Conservation (phyloP, 108 stramenopile genomes). For the Pelagomonas calceolata region DNA sequence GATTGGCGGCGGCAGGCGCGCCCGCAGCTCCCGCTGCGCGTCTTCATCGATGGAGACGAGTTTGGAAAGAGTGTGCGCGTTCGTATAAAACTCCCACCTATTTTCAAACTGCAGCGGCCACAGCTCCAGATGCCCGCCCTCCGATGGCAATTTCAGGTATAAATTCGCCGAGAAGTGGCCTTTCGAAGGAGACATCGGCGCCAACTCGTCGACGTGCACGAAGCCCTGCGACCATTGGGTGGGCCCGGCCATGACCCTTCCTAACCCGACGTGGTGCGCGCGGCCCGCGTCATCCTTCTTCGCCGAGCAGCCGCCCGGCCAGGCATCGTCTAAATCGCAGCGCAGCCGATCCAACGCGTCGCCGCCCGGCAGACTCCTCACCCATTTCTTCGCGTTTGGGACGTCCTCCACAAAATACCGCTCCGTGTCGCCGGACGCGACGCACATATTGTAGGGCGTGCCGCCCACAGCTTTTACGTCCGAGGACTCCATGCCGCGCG, state of each 20-base stretch:
- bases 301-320: slow-evolving; percentile 38
- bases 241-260: slow-evolving; percentile 80
- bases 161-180: slow-evolving; percentile 85
- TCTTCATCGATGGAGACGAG: slow-evolving; percentile 15
- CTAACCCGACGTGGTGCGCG: slow-evolving; percentile 57
- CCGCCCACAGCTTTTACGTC: slow-evolving; percentile 68
- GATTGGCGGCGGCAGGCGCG: slow-evolving; percentile 15
- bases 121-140: slow-evolving; percentile 26
- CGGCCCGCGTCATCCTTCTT: slow-evolving; percentile 17
- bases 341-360: slow-evolving; percentile 49
- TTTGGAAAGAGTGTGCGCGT: slow-evolving; percentile 29
- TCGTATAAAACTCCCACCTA: slow-evolving; percentile 32
- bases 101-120: slow-evolving; percentile 25
- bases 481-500: slow-evolving; percentile 56
- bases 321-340: slow-evolving; percentile 61
- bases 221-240: slow-evolving; percentile 55
- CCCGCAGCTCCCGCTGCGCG: slow-evolving; percentile 24
- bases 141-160: slow-evolving; percentile 62
- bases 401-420: slow-evolving; percentile 14
- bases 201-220: slow-evolving; percentile 81
- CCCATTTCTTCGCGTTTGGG: not conserved
- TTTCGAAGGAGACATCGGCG: slow-evolving; percentile 39
- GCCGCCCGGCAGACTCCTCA: not conserved
- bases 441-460: slow-evolving; percentile 64
- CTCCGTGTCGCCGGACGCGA: slow-evolving; percentile 21